Percentiles rank a stretch among this genome's conserved stretches.
Conservation (phyloP, 495 filamentous ascomycete genomes). For the Aspergillus sparsus region DNA sequence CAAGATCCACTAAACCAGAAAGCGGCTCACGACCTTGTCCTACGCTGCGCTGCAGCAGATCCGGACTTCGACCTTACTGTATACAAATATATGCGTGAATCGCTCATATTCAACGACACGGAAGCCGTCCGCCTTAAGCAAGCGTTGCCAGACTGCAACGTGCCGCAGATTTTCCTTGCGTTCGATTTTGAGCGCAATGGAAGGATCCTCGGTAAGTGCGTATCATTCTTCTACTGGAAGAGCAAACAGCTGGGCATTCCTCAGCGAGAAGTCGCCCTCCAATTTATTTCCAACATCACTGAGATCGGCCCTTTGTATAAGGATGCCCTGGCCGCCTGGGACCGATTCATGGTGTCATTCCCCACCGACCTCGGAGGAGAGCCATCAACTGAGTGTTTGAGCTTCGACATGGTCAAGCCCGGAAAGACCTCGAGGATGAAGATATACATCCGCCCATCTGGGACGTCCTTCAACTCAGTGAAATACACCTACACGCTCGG, state of each 20-base stretch:
- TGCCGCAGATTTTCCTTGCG: slow-evolving; percentile 5
- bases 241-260: slow-evolving; percentile 4
- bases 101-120: slow-evolving; percentile 3
- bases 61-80: background rate
- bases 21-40: slow-evolving; percentile 6
- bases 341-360: slow-evolving; percentile 3
- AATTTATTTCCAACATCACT: background rate
- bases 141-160: slow-evolving; percentile 1
- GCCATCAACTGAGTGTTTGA: background rate
- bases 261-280: background rate
- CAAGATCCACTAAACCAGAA: slow-evolving; percentile 4
- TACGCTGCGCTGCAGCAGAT: slow-evolving; percentile 3
- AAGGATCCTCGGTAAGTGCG: slow-evolving; percentile 2
- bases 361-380: background rate
- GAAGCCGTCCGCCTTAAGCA: background rate
- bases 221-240: background rate
- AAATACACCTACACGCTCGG: slow-evolving; percentile 3
- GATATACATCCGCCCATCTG: background rate
- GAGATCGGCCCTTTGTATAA: slow-evolving; percentile 3
- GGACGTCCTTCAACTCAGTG: slow-evolving; percentile 1
- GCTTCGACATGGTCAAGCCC: slow-evolving; percentile 3
- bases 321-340: slow-evolving; percentile 3
- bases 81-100: slow-evolving; percentile 2
- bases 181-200: slow-evolving; percentile 8
- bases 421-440: slow-evolving; percentile 3